A percentile compares a stretch with the other conserved stretches of the same genome.
These are phyloP conservation scores for Thecaphora thlaspeos DNA, from an alignment of 1,284 basidiomycete genomes.

Conservation along the genomic window DNA sequence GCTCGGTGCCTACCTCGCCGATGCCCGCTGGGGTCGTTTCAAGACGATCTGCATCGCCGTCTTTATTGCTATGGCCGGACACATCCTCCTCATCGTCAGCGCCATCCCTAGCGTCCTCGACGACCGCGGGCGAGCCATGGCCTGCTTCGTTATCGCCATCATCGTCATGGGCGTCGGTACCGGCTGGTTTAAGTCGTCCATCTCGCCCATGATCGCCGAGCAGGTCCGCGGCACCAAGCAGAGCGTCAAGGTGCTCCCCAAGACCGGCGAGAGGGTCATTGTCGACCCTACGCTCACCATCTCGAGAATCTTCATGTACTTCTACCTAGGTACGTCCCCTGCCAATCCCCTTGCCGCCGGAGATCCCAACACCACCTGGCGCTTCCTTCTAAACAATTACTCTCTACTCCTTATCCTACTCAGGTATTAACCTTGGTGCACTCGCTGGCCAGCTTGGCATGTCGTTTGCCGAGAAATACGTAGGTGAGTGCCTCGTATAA, in stretches of 20 bases:
- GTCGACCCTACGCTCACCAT: conserved; percentile 74
- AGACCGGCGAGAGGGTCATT: conserved; percentile 73
- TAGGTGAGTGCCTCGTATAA: too few species aligned
- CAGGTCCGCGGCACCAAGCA: conserved; percentile 49
- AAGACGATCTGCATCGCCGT: conserved; percentile 60
- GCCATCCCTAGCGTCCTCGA: conserved; percentile 72
- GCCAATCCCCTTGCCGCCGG: too few species aligned
- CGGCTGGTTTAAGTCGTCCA: conserved; percentile 71
- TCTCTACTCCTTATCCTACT: too few species aligned
- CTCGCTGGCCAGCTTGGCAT: conserved; percentile 59
- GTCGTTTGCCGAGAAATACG: conserved; percentile 57
- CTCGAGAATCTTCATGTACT: conserved; percentile 52
- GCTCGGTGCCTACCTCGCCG: conserved; percentile 58
- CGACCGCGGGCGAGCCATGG: conserved; percentile 63
- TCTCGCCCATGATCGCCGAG: conserved; percentile 61
- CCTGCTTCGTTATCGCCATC: conserved; percentile 63
- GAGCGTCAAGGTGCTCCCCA: conserved; percentile 56
- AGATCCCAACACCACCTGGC: too few species aligned
- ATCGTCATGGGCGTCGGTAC: conserved; percentile 63
- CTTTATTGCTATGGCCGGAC: conserved; percentile 60
- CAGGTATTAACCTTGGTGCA: conserved; percentile 57
- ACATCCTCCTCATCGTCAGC: conserved; percentile 72
- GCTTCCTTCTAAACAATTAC: too few species aligned
- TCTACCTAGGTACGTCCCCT: too few species aligned
- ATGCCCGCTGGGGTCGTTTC: conserved; percentile 61